phyloP scores from a whole-genome alignment of 768 basidiomycete genomes.

The Boletus vermiculosoides region DNA sequence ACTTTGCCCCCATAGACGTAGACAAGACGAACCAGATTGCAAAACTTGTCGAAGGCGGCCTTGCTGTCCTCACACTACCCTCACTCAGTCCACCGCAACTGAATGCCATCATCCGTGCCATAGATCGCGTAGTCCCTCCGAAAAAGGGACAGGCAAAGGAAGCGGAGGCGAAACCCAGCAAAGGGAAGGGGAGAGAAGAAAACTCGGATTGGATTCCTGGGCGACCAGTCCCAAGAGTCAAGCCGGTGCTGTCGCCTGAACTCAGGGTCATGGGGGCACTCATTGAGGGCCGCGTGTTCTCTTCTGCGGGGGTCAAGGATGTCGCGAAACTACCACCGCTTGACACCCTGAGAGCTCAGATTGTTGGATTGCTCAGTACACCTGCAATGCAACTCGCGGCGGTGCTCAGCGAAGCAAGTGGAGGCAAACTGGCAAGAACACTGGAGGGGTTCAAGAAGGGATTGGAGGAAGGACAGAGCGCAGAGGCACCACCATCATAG shows the following conservation, averaged over 20 bases:
- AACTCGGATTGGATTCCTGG: slow-evolving; percentile 66
- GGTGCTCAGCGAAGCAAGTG: slow-evolving; percentile 65
- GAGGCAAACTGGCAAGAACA: slow-evolving; percentile 67
- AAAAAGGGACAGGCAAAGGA: slow-evolving; percentile 53
- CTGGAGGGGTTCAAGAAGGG: slow-evolving; percentile 72
- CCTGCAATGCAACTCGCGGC: slow-evolving; percentile 74
- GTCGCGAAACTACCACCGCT: slow-evolving; percentile 76
- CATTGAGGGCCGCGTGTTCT: slow-evolving; percentile 72
- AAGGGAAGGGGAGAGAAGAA: slow-evolving; percentile 52
- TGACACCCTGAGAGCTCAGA: slow-evolving; percentile 73
- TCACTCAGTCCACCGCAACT: slow-evolving; percentile 72
- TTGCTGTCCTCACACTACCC: slow-evolving; percentile 65
- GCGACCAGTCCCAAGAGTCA: slow-evolving; percentile 59
- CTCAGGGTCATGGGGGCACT: slow-evolving; percentile 75
- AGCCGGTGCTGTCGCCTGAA: slow-evolving; percentile 58
- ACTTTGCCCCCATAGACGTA: slow-evolving; percentile 51
- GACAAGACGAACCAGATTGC: slow-evolving; percentile 52
- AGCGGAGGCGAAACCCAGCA: slow-evolving; percentile 44
- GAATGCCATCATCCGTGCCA: slow-evolving; percentile 59
- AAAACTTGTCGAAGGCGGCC: slow-evolving; percentile 53
- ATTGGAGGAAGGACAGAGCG: slow-evolving; percentile 49
- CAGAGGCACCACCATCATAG: slow-evolving; percentile 23
- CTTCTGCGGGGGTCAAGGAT: slow-evolving; percentile 54
- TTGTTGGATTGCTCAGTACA: slow-evolving; percentile 79
- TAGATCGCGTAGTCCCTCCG: slow-evolving; percentile 65